These are phyloP conservation scores for Apophysomyces trapeziformis DNA, from an alignment of 371 early-diverging fungal species.

Conservation along the genomic window DNA sequence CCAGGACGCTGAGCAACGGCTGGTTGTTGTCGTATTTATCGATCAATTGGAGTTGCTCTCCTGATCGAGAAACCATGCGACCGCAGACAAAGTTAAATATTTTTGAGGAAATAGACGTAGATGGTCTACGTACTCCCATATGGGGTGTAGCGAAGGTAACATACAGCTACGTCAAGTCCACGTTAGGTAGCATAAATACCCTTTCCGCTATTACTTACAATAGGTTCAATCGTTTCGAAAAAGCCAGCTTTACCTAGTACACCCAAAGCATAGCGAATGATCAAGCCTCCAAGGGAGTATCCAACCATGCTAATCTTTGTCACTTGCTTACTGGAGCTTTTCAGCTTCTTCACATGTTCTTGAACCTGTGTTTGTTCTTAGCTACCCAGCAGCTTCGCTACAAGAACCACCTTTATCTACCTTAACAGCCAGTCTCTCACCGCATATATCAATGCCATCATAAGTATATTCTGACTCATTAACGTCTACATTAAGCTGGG, in stretches of 20 bases:
- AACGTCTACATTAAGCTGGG: slow-evolving; percentile 55
- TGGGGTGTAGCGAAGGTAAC: slow-evolving; percentile 84
- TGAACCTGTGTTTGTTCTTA: slow-evolving; percentile 9
- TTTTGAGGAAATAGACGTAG: slow-evolving; percentile 27
- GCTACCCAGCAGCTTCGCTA: background rate
- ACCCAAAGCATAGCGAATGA: slow-evolving; percentile 75
- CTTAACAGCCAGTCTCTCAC: slow-evolving; percentile 49
- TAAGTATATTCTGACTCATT: slow-evolving; percentile 65
- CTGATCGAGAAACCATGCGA: slow-evolving; percentile 57
- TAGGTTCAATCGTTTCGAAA: slow-evolving; percentile 57
- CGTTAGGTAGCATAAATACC: background rate
- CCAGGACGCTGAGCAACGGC: slow-evolving; percentile 62
- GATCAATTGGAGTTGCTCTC: slow-evolving; percentile 60
- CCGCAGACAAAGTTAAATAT: slow-evolving; percentile 60
- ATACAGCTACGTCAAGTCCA: slow-evolving; percentile 42
- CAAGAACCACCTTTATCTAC: slow-evolving; percentile 25
- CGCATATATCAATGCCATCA: slow-evolving; percentile 75
- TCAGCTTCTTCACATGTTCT: slow-evolving; percentile 20
- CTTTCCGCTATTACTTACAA: slow-evolving; percentile 36
- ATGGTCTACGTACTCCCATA: slow-evolving; percentile 62
- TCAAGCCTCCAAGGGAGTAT: slow-evolving; percentile 83
- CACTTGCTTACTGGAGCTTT: slow-evolving; percentile 33
- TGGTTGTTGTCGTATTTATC: slow-evolving; percentile 45
- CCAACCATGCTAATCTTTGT: slow-evolving; percentile 73
- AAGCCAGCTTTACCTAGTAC: slow-evolving; percentile 62